Evolutionary conservation across 73 alveolate species (phyloP).

Genomic region (Paramecium sexaurelia): DNA sequence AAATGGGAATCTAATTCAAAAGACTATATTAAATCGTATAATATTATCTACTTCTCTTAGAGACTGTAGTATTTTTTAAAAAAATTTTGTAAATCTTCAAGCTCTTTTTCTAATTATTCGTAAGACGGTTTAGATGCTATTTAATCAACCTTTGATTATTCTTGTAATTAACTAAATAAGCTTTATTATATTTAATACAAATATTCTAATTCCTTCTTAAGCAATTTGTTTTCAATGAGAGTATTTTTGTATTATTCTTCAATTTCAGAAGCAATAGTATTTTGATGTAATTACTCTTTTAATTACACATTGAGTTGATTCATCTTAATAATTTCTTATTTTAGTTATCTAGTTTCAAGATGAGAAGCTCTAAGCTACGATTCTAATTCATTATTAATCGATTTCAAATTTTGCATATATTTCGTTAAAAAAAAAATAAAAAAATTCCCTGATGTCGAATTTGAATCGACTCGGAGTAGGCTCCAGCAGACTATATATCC

Average conservation of each 20-base stretch:
- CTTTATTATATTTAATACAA: not conserved
- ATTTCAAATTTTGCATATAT: not conserved
- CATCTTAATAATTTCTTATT: not conserved
- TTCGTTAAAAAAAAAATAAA: not conserved
- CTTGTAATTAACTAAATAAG: not conserved
- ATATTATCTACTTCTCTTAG: not conserved
- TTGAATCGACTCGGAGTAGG: constrained; percentile 91
- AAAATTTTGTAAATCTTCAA: not conserved
- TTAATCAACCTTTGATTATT: not conserved
- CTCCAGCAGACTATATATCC: constrained; percentile 94
- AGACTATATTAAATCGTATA: not conserved
- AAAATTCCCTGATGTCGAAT: constrained; percentile 84
- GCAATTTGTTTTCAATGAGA: not conserved
- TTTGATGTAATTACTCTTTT: not conserved
- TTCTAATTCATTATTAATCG: not conserved
- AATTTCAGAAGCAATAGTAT: not conserved
- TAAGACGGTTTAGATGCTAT: not conserved
- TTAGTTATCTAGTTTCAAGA: not conserved
- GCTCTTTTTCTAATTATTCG: not conserved
- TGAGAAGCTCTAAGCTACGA: not conserved
- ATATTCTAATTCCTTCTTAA: not conserved
- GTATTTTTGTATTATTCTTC: not conserved
- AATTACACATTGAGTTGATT: not conserved
- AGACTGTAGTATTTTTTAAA: not conserved
- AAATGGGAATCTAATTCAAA: not conserved